phyloP scores from a whole-genome alignment of 1,139 yeast genomes.

The Yarrowia galli region DNA sequence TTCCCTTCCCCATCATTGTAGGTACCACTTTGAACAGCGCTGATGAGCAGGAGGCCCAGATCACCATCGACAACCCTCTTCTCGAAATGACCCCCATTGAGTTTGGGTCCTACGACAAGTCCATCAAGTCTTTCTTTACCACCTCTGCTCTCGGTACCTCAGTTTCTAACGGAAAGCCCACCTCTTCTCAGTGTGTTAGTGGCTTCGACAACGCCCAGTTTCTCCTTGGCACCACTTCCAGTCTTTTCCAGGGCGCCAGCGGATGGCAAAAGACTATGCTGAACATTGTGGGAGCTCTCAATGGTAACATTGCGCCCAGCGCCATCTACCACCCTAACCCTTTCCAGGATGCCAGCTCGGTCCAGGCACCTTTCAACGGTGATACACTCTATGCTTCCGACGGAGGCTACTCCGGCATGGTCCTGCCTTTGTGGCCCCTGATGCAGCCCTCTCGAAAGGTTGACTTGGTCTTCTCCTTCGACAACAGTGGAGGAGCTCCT shows the following conservation, averaged over 20 bases:
- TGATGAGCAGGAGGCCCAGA: background rate
- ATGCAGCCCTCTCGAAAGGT: slow-evolving; percentile 22
- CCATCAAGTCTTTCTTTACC: slow-evolving; percentile 11
- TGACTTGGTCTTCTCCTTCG: slow-evolving; percentile 14
- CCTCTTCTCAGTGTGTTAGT: slow-evolving; percentile 1
- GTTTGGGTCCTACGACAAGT: slow-evolving; percentile 26
- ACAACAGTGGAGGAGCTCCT: slow-evolving; percentile 6
- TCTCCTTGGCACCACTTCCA: slow-evolving; percentile 24
- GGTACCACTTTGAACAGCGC: slow-evolving; percentile 4
- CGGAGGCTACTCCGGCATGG: slow-evolving; percentile 31
- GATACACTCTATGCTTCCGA: slow-evolving; percentile 14
- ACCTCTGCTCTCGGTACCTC: slow-evolving; percentile 3
- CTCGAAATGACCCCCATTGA: slow-evolving; percentile 24
- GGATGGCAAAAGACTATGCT: slow-evolving; percentile 13
- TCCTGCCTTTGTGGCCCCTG: slow-evolving; percentile 17
- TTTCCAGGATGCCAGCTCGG: background rate
- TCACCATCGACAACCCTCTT: slow-evolving; percentile 20
- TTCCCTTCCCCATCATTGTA: slow-evolving; percentile 27
- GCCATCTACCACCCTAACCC: slow-evolving; percentile 32
- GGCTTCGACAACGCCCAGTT: slow-evolving; percentile 47
- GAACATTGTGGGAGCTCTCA: slow-evolving; percentile 3
- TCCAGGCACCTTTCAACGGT: slow-evolving; percentile 9
- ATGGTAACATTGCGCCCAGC: slow-evolving; percentile 12
- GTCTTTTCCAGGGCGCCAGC: slow-evolving; percentile 10
- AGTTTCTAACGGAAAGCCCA: slow-evolving; percentile 3